Base-by-base conservation (phyloP, 108 stramenopile genomes). In the Discostella pseudostelligera region DNA sequence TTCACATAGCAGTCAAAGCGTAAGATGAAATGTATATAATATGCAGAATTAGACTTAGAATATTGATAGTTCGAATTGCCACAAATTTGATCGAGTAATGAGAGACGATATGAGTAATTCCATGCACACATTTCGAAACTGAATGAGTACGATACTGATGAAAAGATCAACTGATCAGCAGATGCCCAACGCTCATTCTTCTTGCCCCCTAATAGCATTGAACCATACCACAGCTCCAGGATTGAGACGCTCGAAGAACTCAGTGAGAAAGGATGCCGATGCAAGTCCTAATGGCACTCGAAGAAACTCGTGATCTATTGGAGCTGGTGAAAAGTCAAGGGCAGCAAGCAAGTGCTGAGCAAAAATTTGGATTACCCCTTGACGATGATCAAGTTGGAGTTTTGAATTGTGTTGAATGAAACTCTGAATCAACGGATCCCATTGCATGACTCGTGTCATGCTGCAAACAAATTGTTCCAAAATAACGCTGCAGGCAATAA, bases 391-490 rank as follows among this genome's bases (percentile, higher is more conserved):
- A 47, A 47, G 20, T 0, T 47, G 13, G 44, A 47, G 20, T 0
- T 47, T 47, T 3, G 16, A 3, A 47, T 17, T 47, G 20, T 14
- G 1, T 17, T 21, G 0, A 47, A 39, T 53, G 45, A 69, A 63
- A 16, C 68, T 46, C 35, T 62, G 22, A 14, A 69, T 17, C 20
- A 63, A 14, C 21, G 60, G 37, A 2, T 76, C 74, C 67, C 67
- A 76, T 14, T 75, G 59, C 19, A 82, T 22, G 4, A 74, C 50
- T 5, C 78, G 72, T 37, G 35, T 26, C 6, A 82, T 17, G 32
- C 64, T 71, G 57, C 62, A 56, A 50, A 82, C 59, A 44, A 82
- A 82, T 50, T 82, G 73, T 28, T 79, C 78, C 16, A 82, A 35
- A 48, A 49, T 7, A 13, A 19, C 57, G 0, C 67, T 72, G n/a